Evolutionary conservation across 768 basidiomycete species (phyloP).

Genomic region (Atractiella rhizophila): DNA sequence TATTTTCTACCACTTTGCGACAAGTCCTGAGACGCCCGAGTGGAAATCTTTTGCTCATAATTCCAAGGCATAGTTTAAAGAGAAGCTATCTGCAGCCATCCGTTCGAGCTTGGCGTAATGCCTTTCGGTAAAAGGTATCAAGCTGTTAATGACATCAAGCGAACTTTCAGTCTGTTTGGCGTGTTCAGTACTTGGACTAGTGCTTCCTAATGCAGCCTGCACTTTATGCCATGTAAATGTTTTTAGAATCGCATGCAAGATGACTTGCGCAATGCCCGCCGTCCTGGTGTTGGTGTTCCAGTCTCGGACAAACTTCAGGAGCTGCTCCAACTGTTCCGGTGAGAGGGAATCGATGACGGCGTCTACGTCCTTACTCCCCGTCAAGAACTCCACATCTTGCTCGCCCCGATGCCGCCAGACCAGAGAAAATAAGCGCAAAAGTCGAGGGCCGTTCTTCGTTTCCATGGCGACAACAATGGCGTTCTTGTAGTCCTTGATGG

Average conservation of each 20-base stretch:
- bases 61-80: slow-evolving; percentile 42
- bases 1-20: too few relatives aligned
- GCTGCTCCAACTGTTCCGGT: slow-evolving; percentile 46
- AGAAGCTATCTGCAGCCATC: slow-evolving; percentile 79
- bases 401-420: slow-evolving; percentile 22
- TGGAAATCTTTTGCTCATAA: too few relatives aligned
- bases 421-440: slow-evolving; percentile 50
- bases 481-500: slow-evolving; percentile 61
- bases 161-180: slow-evolving; percentile 7
- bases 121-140: slow-evolving; percentile 83
- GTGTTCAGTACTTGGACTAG: slow-evolving; percentile 2
- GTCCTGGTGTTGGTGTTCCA: slow-evolving; percentile 95
- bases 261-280: slow-evolving; percentile 53
- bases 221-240: slow-evolving; percentile 50
- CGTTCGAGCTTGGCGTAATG: slow-evolving; percentile 65
- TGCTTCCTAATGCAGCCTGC: slow-evolving; percentile 30
- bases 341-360: slow-evolving; percentile 49
- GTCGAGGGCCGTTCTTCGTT: slow-evolving; percentile 75
- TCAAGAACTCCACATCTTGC: slow-evolving; percentile 24
- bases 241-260: slow-evolving; percentile 59
- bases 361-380: slow-evolving; percentile 51
- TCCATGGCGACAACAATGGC: slow-evolving; percentile 77
- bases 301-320: slow-evolving; percentile 55
- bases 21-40: too few relatives aligned
- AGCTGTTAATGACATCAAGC: slow-evolving; percentile 46